These are phyloP conservation scores for Chalaropsis thielavioides DNA, from an alignment of 2,329 filamentous ascomycete species.

Conservation along the genomic window DNA sequence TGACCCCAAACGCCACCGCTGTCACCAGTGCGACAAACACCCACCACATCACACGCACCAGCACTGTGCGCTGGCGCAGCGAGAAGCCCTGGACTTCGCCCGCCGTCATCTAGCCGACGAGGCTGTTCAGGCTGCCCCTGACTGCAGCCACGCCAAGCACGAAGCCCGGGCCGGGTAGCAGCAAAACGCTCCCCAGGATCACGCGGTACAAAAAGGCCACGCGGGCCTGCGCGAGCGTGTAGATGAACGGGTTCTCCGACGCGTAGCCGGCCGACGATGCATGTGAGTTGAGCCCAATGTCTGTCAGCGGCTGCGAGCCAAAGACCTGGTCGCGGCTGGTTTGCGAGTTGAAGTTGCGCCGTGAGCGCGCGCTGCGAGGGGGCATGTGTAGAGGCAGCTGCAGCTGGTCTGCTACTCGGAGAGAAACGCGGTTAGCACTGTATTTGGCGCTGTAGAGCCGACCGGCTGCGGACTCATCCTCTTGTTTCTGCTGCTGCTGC, in stretches of 20 bases:
- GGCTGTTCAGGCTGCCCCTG: conserved; percentile 3
- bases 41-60: conserved; percentile 12
- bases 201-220: conserved; percentile 7
- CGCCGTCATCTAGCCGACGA: conserved; percentile 4
- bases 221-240: background rate
- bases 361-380: background rate
- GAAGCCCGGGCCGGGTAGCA: conserved; percentile 9
- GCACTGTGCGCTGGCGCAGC: conserved; percentile 4
- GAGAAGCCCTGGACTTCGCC: conserved; percentile 9
- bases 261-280: background rate
- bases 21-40: conserved; percentile 7
- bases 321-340: conserved; percentile 10
- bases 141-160: conserved; percentile 3
- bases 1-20: conserved; percentile 8
- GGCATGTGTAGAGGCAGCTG: background rate
- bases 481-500: background rate
- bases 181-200: background rate
- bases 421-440: background rate
- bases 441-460: background rate
- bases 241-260: conserved; percentile 11
- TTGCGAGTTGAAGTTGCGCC: background rate
- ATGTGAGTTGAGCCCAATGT: background rate
- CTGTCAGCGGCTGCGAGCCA: conserved; percentile 2
- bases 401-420: background rate
- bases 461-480: background rate